phyloP scores from a whole-genome alignment of 768 basidiomycete species.

The Mycena metata region DNA sequence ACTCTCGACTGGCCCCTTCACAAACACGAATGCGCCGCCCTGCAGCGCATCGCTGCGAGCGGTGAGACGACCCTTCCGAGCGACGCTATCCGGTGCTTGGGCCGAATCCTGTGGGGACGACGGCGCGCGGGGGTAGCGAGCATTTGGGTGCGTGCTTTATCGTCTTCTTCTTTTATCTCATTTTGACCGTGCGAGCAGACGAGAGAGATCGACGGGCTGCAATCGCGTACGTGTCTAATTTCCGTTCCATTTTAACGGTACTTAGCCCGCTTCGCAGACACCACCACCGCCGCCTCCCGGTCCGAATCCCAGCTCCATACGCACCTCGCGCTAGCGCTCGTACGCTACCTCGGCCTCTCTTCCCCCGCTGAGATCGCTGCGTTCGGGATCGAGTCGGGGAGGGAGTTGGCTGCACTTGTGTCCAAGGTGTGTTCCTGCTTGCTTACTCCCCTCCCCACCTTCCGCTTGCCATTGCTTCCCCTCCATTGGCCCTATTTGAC shows the following conservation, averaged over 20 bases:
- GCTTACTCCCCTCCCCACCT: too few species aligned
- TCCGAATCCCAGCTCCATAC: conserved; percentile 63
- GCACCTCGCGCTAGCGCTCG: conserved; percentile 79
- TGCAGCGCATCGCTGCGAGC: conserved; percentile 64
- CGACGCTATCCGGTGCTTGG: conserved; percentile 86
- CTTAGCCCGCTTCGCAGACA: too few species aligned
- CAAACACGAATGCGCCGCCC: conserved; percentile 81
- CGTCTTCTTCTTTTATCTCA: not conserved
- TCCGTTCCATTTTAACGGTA: too few species aligned
- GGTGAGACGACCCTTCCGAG: conserved; percentile 69
- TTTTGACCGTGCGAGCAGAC: conserved; percentile 54
- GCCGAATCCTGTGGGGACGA: conserved; percentile 77
- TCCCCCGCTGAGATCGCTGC: conserved; percentile 70
- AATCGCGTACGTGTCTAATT: conserved; percentile 74
- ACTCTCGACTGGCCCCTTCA: conserved; percentile 80
- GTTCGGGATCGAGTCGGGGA: conserved; percentile 68
- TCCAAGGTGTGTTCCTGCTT: conserved; percentile 67
- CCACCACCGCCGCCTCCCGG: conserved; percentile 50
- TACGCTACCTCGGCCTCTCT: conserved; percentile 74
- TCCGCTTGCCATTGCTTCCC: too few species aligned
- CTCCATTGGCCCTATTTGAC: too few species aligned
- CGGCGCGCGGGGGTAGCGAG: conserved; percentile 67
- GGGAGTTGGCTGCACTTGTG: conserved; percentile 77
- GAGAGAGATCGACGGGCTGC: conserved; percentile 74
- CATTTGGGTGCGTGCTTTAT: conserved; percentile 64